phyloP scores from a whole-genome alignment of 139 green algal species.

The Chlamydomonas incerta region DNA sequence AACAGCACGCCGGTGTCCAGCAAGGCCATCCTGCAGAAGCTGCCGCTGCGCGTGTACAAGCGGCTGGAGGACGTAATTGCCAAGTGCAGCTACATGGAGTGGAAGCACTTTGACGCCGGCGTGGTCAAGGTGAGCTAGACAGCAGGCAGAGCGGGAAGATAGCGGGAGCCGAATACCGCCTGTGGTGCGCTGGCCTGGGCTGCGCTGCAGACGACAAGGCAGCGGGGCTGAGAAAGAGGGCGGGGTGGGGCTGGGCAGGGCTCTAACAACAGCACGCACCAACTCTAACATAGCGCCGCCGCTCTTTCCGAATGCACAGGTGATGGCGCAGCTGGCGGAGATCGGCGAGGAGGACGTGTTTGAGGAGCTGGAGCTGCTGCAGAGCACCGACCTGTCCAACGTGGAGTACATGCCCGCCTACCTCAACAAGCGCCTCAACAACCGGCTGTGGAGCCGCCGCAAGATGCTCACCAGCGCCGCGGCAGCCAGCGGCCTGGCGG shows the following conservation, averaged over 20 bases:
- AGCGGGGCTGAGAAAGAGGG: no score
- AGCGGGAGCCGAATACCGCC: not conserved
- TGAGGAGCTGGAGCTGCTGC: slow-evolving; percentile 67
- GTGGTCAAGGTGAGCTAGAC: slow-evolving; percentile 72
- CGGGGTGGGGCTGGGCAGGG: no score
- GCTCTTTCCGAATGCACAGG: slow-evolving; percentile 11
- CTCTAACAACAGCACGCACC: no score
- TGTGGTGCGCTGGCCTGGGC: no score
- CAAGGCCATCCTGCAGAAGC: slow-evolving; percentile 67
- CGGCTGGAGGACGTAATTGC: slow-evolving; percentile 64
- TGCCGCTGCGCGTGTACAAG: slow-evolving; percentile 61
- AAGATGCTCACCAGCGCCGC: slow-evolving; percentile 47
- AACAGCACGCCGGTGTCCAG: slow-evolving; percentile 52
- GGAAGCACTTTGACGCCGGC: slow-evolving; percentile 73
- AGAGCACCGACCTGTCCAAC: slow-evolving; percentile 60
- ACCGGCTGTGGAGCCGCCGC: slow-evolving; percentile 65
- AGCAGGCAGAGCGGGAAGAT: not conserved
- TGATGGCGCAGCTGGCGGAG: slow-evolving; percentile 70
- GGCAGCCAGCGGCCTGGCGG: not conserved
- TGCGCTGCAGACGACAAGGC: no score
- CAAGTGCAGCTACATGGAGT: slow-evolving; percentile 63
- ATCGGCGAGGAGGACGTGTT: slow-evolving; percentile 67
- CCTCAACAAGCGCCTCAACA: slow-evolving; percentile 79
- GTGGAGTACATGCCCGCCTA: slow-evolving; percentile 77
- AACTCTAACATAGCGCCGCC: no score